Evolutionary conservation across 2,329 filamentous ascomycete genomes (phyloP), one percentile per base, ranked within the genome.

Genomic region (Diaporthe longicolla): DNA sequence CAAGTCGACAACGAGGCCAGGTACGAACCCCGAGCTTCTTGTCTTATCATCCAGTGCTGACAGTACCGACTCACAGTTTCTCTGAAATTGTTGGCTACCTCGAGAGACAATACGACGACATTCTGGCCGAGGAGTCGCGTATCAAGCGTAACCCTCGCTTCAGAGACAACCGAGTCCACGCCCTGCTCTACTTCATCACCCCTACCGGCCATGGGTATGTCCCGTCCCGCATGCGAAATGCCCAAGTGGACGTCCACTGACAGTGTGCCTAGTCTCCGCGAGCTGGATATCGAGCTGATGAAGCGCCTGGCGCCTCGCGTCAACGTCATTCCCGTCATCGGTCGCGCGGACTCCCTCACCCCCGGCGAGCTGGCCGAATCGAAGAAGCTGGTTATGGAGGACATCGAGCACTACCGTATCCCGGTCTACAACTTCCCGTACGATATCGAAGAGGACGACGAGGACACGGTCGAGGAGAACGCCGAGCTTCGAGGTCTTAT

Each of bases 61-160:
- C 24, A 35, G 24, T 50, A 15, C 52, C 59, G 79, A 75, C 70
- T 73, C 72, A 17, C 78, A 97, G 95, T 88, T 99, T 99, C 85
- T 93, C 93, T 80, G 97, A 98, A 86, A 99, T 99, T 81, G 95
- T 98, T 79, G 96, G 95, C 79, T 98, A 97, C 87, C 94, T 99
- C 81, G 97, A 99, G 90, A 92, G 96, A 87, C 96, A 99, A 91
- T 98, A 98, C 86, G 97, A 99, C 86, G 95, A 98, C 84, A 98
- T 99, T 89, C 91, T 99, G 80, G 96, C 97, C 76, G 96, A 98
- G 88, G 97, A 99, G 89, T 98, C 97, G 81, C 95, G 97, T 89
- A 99, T 99, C 90, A 99, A 99, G 94, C 97, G 97, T 95, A 99
- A 99, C 89, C 97, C 97, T 80, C 93, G 97, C 82, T 99, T 99